These are phyloP conservation scores for Xylaria nigripes DNA, from an alignment of 495 filamentous ascomycete species.

Conservation along the genomic window DNA sequence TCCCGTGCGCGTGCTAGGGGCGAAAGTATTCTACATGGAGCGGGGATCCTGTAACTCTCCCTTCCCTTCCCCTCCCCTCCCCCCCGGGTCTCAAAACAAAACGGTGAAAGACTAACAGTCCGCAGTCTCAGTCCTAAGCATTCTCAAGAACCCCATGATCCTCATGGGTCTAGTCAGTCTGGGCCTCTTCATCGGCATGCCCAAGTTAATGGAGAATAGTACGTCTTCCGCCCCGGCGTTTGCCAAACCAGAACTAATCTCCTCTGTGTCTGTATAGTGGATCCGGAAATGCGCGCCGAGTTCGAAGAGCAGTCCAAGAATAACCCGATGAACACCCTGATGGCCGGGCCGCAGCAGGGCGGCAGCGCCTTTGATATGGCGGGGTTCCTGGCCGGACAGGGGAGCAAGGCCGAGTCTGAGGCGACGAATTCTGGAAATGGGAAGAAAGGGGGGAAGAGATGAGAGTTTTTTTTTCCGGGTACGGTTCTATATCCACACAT, in stretches of 20 bases:
- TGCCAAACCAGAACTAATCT: not conserved
- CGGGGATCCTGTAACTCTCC: conserved; percentile 59
- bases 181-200: conserved; percentile 77
- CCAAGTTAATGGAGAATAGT: conserved; percentile 94
- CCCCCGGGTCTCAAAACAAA: not conserved
- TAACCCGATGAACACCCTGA: conserved; percentile 49
- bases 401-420: conserved; percentile 25
- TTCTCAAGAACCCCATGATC: conserved; percentile 93
- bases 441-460: conserved; percentile 24
- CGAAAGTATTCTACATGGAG: conserved; percentile 66
- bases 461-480: no score
- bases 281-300: conserved; percentile 85
- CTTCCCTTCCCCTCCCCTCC: not conserved
- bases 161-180: conserved; percentile 75
- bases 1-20: conserved; percentile 52
- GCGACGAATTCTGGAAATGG: conserved; percentile 18
- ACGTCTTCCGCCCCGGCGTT: conserved; percentile 30
- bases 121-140: conserved; percentile 48
- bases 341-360: conserved; percentile 35
- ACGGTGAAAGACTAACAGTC: not conserved
- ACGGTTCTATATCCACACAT: no score
- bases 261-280: conserved; percentile 52
- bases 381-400: conserved; percentile 62
- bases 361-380: conserved; percentile 74
- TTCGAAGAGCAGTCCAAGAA: conserved; percentile 83